Base-by-base conservation (phyloP, 2,329 filamentous ascomycete species). In the Trichophyton simii region DNA sequence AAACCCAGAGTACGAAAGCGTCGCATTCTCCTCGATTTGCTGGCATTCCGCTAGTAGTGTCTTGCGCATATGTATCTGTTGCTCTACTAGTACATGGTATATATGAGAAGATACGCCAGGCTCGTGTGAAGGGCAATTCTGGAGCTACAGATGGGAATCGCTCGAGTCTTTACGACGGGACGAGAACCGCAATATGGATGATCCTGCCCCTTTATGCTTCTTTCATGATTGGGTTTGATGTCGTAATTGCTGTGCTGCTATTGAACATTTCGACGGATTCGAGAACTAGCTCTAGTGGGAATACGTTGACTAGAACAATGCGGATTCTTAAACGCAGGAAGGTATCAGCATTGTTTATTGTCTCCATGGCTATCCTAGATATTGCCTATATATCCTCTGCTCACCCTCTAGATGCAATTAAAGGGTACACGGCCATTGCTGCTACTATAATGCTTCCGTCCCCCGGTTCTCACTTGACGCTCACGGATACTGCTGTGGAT, bases 181-280 rank as follows among this genome's bases (percentile, higher is more conserved):
- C 72, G 15, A 66, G 69, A 18, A 76, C 73, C 58, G 67, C 74
- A n/a, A 61, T 74, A 34, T 73, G 77, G 18, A 67, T 81, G 22
- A 70, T 75, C 2, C 67, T 85, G 34, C 83, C 83, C 0, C 80
- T 83, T 66, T 84, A 82, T 67, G 80, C 82, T 7, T 70, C 79
- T 0, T 73, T 82, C 64, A 78, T 82, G 61, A 69, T 84, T 11
- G 82, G 82, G 7, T 81, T 79, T 11, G 75, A 79, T 61, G 73
- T 79, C 60, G 78, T 79, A n/a, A 79, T 79, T 9, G 70, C 83
- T n/a, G 65, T 78, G 1, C 65, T 84, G 31, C 70, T 83, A 50
- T 69, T 78, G 38, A 15, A 48, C 34, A 15, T 25, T 3, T 60
- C 42, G 28, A 22, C 25, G 5, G 50, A 22, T 25, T 11, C 42